Conservation (phyloP, 2,329 filamentous ascomycete genomes). For the Arthroderma uncinatum region DNA sequence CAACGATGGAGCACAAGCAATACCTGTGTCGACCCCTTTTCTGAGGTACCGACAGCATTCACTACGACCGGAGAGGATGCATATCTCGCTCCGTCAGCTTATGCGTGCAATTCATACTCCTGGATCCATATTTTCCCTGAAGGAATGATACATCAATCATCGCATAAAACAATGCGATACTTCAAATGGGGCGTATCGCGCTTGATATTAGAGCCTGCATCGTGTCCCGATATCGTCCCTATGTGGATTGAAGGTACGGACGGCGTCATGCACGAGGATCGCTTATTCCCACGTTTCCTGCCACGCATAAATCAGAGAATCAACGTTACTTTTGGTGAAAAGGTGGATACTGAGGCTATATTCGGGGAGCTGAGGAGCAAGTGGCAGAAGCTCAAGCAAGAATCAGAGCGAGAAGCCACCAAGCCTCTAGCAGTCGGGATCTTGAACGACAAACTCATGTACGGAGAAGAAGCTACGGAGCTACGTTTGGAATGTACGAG, state of each 20-base stretch:
- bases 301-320: conserved; percentile 63
- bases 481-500: conserved; percentile 70
- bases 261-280: conserved; percentile 73
- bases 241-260: conserved; percentile 92
- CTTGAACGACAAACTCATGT: conserved; percentile 53
- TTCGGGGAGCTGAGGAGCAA: conserved; percentile 66
- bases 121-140: conserved; percentile 98
- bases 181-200: conserved; percentile 97
- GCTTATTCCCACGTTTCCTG: conserved; percentile 66
- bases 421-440: conserved; percentile 40
- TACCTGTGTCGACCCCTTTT: conserved; percentile 39
- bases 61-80: conserved; percentile 32
- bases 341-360: conserved; percentile 57
- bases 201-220: conserved; percentile 78
- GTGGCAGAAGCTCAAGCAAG: conserved; percentile 58
- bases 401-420: conserved; percentile 34
- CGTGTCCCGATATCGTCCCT: conserved; percentile 76
- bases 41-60: conserved; percentile 33
- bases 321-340: conserved; percentile 66
- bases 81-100: conserved; percentile 61
- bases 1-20: conserved; percentile 32
- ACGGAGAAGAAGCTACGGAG: conserved; percentile 61
- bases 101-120: conserved; percentile 55
- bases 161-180: conserved; percentile 70
- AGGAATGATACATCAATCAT: conserved; percentile 82